Evolutionary conservation across 140 eudicot genomes (phyloP).

Genomic region (Flaveria floridana): DNA sequence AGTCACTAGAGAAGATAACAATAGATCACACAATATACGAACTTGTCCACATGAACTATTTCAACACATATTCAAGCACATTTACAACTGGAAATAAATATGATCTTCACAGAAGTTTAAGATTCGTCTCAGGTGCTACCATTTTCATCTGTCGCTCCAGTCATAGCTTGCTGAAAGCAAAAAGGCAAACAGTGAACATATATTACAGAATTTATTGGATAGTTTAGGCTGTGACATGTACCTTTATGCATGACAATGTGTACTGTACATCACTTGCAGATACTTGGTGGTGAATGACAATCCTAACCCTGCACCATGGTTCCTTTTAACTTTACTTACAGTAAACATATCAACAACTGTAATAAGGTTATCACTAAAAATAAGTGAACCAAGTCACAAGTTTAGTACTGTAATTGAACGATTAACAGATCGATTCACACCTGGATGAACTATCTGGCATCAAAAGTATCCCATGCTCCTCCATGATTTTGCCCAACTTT

Average conservation of each 20-base stretch:
- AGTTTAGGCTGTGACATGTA: constrained; percentile 18
- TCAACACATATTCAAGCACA: constrained; percentile 26
- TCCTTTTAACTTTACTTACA: not conserved
- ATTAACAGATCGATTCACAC: constrained; percentile 32
- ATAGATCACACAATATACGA: not conserved
- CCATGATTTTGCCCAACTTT: constrained; percentile 59
- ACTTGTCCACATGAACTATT: not conserved
- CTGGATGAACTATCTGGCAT: constrained; percentile 70
- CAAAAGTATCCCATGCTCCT: constrained; percentile 68
- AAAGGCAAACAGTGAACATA: not conserved
- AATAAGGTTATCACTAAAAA: not conserved
- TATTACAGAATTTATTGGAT: not conserved
- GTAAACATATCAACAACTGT: not conserved
- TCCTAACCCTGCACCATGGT: constrained; percentile 57
- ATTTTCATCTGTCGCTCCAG: constrained; percentile 45
- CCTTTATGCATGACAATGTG: constrained; percentile 80
- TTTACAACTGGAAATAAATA: constrained; percentile 32
- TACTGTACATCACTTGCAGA: constrained; percentile 76
- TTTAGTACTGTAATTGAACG: not conserved
- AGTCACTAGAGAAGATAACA: too few relatives aligned
- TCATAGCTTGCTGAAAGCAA: constrained; percentile 56
- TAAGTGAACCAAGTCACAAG: not conserved
- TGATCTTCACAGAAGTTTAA: constrained; percentile 11
- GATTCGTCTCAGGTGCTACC: constrained; percentile 41
- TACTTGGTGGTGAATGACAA: constrained; percentile 89